Evolutionary conservation across 805 yeast species (phyloP), one percentile per base, ranked within the genome.

Genomic region (Spencermartinsiella europaea): DNA sequence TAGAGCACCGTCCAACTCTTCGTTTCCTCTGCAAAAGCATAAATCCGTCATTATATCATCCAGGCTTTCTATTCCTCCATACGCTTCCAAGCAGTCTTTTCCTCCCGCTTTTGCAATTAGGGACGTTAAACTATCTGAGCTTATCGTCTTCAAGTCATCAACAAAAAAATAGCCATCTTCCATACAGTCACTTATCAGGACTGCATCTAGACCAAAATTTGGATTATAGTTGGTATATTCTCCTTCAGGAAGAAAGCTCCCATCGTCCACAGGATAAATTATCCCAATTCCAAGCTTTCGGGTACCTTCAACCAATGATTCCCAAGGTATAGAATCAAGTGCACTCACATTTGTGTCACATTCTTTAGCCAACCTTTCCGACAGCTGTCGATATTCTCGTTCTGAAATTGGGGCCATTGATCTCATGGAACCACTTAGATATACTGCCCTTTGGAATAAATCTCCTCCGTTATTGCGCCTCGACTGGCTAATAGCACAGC

Each of bases 401-500:
- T 53, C 21, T 0, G 60, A 15, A 3, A 40, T 25, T 2, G 37
- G 16, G 2, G 60, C 53, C 34, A 57, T 46, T 12, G 62, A 51
- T 40, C 49, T 51, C 12, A 54, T 51, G n/a, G 58, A 54, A 8
- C 67, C 66, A 12, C 60, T 53, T 44, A 63, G 46, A 38, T 52
- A 44, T 10, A 60, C 67, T 16, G 57, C 50, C 34, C 58, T 53
- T 15, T 46, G 34, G 43, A 60, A 57, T 15, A 45, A 37, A 2
- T 59, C 53, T 19, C 47, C 44, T n/a, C 52, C 38, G 10, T 38
- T 47, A 21, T 45, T 37, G 21, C 50, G 44, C 19, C 52, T 55
- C 12, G 54, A 50, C 39, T 72, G 76, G 52, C 65, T 69, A 41
- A 68, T 67, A 2, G 72, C 63, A 4, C 72, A 66, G 45, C 68